Base-by-base conservation (phyloP, 805 yeast genomes). In the Suhomyces sp. region DNA sequence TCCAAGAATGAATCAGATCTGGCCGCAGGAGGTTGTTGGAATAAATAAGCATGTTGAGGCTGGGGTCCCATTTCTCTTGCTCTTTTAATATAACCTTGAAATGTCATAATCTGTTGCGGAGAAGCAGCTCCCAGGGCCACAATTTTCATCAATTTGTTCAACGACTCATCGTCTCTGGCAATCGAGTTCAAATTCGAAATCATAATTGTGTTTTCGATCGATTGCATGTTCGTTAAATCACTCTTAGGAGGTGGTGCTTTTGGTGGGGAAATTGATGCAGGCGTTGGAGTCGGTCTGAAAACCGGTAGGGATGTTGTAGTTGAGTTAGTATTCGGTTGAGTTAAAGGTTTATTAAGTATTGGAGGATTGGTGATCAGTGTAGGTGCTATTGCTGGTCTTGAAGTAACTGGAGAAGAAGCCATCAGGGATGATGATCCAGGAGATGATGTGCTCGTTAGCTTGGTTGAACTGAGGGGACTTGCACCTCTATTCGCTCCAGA, bases 61-160 rank as follows among this genome's bases (percentile, higher is more conserved):
- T 47, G 79, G 40, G 58, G 79, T 43, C 88, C 87, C 88, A 83
- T 81, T 19, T 73, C 77, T 42, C 83, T 73, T 0, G 97, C 97
- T 36, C 79, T 68, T 40, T 77, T 80, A 38, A 91, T 88, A 48
- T 84, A 85, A 14, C 74, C 79, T 56, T 90, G 95, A 56, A 91
- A 91, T 29, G 77, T 79, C 16, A 76, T 65, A 12, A 91, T 83
- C 55, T 88, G 91, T 5, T 73, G 79, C 4, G 77, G 74, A 1
- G 79, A 57, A 0, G 96, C 96, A 16, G 68, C 71, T 4, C 95
- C 95, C 37, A 82, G 74, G 0, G 98, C 97, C 2, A 91, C 96
- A 4, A 72, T 74, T 43, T 81, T 79, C 96, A 91, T 88, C 34
- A 91, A 63, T 1, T 72, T 60, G 44, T 79, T 83, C 32, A 91